These are phyloP conservation scores for Fusarium sp. DNA, from an alignment of 2,329 filamentous ascomycete genomes.

Conservation along the genomic window DNA sequence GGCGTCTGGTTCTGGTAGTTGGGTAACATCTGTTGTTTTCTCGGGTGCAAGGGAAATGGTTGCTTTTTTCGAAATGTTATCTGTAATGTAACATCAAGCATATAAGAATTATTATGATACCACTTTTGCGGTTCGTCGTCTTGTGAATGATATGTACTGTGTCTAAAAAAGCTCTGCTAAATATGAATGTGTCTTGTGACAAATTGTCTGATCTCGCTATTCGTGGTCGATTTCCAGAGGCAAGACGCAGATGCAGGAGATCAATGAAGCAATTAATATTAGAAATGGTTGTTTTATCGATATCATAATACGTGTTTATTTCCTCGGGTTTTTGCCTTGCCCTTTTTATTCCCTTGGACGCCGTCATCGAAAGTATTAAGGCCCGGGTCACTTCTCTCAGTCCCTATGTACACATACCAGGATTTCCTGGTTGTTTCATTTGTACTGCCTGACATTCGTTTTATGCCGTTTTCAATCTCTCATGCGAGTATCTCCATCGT, in stretches of 20 bases:
- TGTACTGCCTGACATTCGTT: not conserved
- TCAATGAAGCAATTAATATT: not conserved
- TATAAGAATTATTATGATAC: conserved; percentile 1
- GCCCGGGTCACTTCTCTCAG: not conserved
- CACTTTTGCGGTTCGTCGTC: not conserved
- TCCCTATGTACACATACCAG: not conserved
- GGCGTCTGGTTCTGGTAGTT: conserved; percentile 33
- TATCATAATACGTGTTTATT: conserved; percentile 13
- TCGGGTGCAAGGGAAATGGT: conserved; percentile 19
- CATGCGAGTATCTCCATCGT: conserved; percentile 25
- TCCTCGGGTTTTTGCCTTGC: not conserved
- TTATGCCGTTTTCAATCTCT: conserved; percentile 6
- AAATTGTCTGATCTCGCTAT: not conserved
- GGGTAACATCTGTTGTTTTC: conserved; percentile 25
- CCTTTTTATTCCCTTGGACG: conserved; percentile 13
- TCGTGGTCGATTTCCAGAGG: not conserved
- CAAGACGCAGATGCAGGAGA: not conserved
- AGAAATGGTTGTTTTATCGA: conserved; percentile 14
- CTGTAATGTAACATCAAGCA: conserved; percentile 5
- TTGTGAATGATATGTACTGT: not conserved
- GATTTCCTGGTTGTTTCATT: not conserved
- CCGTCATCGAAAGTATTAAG: not conserved
- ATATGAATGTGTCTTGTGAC: too few species aligned
- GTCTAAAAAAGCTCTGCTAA: not conserved
- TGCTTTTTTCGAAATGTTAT: conserved; percentile 8